phyloP scores from a whole-genome alignment of 2,329 filamentous ascomycete species.

The Mariannaea elegans region DNA sequence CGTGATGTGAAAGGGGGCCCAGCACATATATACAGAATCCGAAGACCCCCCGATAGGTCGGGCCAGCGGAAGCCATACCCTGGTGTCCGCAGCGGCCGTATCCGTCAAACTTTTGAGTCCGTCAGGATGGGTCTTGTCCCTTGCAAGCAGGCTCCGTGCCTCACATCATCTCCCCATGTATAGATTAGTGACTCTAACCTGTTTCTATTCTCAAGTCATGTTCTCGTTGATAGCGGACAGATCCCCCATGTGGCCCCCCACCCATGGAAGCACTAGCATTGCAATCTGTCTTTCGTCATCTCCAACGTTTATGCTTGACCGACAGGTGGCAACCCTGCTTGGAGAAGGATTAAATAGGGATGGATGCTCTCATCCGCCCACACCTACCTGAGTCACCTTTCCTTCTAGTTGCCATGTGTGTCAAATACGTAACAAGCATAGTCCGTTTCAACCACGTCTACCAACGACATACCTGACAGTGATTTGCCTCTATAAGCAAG shows the following conservation, averaged over 20 bases:
- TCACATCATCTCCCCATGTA: neutral
- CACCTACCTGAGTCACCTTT: neutral
- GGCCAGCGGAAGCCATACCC: neutral
- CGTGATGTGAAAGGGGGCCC: neutral
- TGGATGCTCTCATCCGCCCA: neutral
- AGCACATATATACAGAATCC: neutral
- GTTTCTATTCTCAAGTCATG: neutral
- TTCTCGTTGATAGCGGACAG: neutral
- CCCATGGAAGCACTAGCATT: neutral
- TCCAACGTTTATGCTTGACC: neutral
- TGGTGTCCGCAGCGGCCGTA: neutral
- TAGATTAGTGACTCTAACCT: neutral
- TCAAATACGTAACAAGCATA: neutral
- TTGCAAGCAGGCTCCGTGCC: neutral
- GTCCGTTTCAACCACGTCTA: neutral
- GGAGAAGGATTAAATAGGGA: constrained; percentile 1
- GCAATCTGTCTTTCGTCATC: neutral
- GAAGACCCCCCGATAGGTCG: neutral
- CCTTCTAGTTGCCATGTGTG: neutral
- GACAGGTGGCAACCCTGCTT: neutral
- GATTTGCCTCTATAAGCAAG: no score
- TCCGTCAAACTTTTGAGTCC: neutral
- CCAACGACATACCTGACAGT: neutral
- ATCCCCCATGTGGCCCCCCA: constrained; percentile 10
- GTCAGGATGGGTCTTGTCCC: no score